Conservation (phyloP, 2,329 filamentous ascomycete species). For the Stemphylium vesicarium region DNA sequence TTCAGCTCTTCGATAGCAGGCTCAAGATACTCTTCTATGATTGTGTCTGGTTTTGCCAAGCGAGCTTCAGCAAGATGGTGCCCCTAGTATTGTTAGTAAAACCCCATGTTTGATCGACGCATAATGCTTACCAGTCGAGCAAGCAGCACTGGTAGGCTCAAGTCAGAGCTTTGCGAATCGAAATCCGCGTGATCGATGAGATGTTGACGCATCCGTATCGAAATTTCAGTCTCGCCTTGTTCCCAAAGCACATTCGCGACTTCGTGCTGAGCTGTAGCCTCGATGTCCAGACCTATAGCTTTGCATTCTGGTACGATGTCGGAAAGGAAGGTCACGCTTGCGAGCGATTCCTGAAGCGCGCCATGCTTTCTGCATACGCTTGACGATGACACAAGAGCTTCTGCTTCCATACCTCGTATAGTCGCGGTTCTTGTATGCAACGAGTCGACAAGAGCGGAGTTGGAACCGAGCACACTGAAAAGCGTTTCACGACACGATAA, state of each 20-base stretch:
- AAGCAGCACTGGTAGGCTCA: constrained; percentile 69
- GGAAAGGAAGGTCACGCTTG: constrained; percentile 81
- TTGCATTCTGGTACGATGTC: constrained; percentile 75
- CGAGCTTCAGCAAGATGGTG: constrained; percentile 88
- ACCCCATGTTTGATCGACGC: not conserved
- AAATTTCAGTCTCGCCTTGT: constrained; percentile 85
- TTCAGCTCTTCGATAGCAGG: constrained; percentile 84
- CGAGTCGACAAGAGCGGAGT: constrained; percentile 66
- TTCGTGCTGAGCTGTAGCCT: constrained; percentile 79
- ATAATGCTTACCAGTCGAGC: constrained; percentile 70
- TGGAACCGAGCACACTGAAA: constrained; percentile 78
- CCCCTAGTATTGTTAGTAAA: constrained; percentile 57
- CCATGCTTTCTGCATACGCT: constrained; percentile 79
- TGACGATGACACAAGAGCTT: constrained; percentile 77
- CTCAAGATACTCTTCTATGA: constrained; percentile 84
- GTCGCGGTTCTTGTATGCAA: constrained; percentile 67
- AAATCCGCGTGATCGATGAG: constrained; percentile 54
- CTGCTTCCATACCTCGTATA: constrained; percentile 74
- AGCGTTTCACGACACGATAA: constrained; percentile 83
- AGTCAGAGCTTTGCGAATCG: constrained; percentile 38
- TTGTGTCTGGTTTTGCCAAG: constrained; percentile 87
- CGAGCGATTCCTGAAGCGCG: constrained; percentile 84
- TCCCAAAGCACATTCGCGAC: constrained; percentile 92
- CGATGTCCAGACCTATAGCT: constrained; percentile 74
- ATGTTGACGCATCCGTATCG: constrained; percentile 84